Base-by-base conservation (phyloP, 1,139 yeast genomes). In the Suhomyces guaymorum region DNA sequence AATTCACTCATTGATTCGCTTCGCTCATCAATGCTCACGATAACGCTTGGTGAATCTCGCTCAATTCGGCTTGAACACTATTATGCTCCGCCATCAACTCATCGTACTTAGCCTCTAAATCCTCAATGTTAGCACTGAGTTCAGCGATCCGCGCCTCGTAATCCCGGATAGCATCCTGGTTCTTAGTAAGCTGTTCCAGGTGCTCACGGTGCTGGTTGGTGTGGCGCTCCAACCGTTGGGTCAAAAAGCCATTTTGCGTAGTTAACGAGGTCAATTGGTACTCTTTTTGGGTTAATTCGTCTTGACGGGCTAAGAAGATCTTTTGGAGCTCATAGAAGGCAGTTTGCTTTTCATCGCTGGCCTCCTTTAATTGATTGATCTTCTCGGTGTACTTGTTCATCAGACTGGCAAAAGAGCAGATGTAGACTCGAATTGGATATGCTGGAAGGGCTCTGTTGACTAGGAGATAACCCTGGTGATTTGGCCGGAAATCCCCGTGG, bases 221-320 rank as follows among this genome's bases (percentile, higher is more conserved):
- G 15, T 37, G 44, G 14, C 26, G 30, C 10, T 41, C 35, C 31
- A 45, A 32, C 15, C 41, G 29, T 7, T 30, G 35, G 5, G 36
- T 32, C 16, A 47, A 32, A 30, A 48, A 43, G 21, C 30, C 24
- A 27, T 46, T 37, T 32, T 49, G 49, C 38, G 37, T 41, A 8
- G 40, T 36, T 10, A 51, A 33, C 4, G 49, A 32, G 7, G 31
- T 40, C 11, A 48, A 21, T 31, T 36, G 32, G 37, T 46, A 44
- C 38, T 51, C 55, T 35, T 48, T 51, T 22, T 46, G 44, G 13
- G 43, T 47, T 28, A 42, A 33, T 27, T 44, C 42, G 18, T 47
- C 38, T 26, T 45, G 41, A 28, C 38, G 33, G 7, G 24, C 22
- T n/a, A 37, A 38, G 14, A 26, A 41, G 5, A 23, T 28, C 24